Conservation (phyloP, 179 eudicot species). For the Heliamphora pulchella region DNA sequence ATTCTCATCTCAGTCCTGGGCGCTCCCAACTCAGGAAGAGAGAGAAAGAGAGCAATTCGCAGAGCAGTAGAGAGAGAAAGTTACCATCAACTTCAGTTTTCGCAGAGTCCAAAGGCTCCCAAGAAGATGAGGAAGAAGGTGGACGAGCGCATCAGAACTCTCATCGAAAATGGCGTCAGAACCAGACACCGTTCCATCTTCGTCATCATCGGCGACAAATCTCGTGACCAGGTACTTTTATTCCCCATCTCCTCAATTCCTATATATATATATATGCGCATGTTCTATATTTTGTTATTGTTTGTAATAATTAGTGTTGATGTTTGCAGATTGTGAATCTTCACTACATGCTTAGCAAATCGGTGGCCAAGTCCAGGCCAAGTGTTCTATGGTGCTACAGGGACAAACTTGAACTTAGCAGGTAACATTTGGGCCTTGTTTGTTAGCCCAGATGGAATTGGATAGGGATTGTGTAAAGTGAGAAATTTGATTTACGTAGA, state of each 20-base stretch:
- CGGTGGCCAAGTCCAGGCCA: constrained; percentile 60
- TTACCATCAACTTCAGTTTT: neutral
- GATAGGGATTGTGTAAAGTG: too few species aligned
- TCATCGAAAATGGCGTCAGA: constrained; percentile 87
- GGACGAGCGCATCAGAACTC: constrained; percentile 71
- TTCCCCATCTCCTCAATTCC: neutral
- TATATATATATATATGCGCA: too few species aligned
- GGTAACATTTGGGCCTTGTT: constrained; percentile 28
- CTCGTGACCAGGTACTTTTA: constrained; percentile 51
- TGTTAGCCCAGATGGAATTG: too few species aligned
- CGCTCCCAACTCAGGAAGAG: neutral
- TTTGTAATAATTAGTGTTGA: neutral
- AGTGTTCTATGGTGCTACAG: constrained; percentile 81
- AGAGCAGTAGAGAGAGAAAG: neutral
- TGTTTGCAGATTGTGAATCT: constrained; percentile 68
- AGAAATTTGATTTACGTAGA: too few species aligned
- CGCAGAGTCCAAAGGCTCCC: too few species aligned
- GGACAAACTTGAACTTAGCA: constrained; percentile 82
- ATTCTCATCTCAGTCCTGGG: neutral
- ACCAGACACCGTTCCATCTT: constrained; percentile 71
- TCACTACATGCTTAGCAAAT: constrained; percentile 54
- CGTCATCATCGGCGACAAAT: constrained; percentile 77
- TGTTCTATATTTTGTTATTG: neutral
- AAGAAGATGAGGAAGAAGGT: constrained; percentile 70
- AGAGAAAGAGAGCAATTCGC: neutral